A percentile compares a stretch with the other conserved stretches of the same genome.
Conservation (phyloP, 208 protist genomes). For the Acanthamoeba healyi region DNA sequence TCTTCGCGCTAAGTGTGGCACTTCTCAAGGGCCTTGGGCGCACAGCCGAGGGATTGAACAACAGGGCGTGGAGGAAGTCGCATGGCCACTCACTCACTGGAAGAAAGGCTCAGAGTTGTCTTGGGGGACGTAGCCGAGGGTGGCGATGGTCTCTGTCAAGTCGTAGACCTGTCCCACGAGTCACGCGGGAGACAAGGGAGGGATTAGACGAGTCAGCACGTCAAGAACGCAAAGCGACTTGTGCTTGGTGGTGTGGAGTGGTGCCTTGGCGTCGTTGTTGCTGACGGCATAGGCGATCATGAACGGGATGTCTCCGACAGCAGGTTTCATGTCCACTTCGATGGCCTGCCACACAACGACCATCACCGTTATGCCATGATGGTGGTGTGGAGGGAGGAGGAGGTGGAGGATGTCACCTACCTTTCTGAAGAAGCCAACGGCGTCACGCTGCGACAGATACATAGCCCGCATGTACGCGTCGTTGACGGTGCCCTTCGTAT, state of each 20-base stretch:
- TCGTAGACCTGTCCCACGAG: not conserved
- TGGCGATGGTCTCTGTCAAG: not conserved
- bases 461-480: conserved; percentile 26
- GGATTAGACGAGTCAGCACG: too few relatives aligned
- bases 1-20: too few relatives aligned
- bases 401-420: not conserved
- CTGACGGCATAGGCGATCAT: conserved; percentile 35
- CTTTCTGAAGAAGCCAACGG: conserved; percentile 5
- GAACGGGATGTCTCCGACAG: not conserved
- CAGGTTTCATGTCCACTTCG: not conserved
- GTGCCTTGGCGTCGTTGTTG: conserved; percentile 13
- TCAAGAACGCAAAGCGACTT: too few relatives aligned
- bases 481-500: not conserved
- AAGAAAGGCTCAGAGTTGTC: conserved; percentile 27
- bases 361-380: too few relatives aligned
- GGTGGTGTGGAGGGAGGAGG: not conserved
- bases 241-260: too few relatives aligned
- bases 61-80: too few relatives aligned
- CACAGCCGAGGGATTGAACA: too few relatives aligned
- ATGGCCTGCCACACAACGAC: too few relatives aligned
- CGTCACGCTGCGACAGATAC: conserved; percentile 22
- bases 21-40: too few relatives aligned
- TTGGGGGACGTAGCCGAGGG: not conserved
- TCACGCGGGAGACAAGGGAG: not conserved
- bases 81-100: too few relatives aligned